Percentiles rank a stretch among this genome's conserved stretches.
phyloP scores from a whole-genome alignment of 1,284 basidiomycete species.

The Neolentinus lepideus region DNA sequence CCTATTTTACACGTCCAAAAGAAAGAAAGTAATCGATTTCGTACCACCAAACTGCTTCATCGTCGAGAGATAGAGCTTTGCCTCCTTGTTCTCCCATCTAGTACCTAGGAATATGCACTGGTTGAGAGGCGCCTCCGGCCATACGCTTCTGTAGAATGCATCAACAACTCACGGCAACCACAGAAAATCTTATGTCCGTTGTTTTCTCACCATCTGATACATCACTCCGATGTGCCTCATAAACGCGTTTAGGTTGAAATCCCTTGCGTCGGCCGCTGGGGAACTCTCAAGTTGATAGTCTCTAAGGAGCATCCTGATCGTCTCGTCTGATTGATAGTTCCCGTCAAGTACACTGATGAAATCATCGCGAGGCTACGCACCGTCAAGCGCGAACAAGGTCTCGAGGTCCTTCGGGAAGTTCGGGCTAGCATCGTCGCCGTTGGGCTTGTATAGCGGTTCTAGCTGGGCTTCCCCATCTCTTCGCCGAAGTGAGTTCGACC shows the following conservation, averaged over 20 bases:
- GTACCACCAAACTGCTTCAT: background rate
- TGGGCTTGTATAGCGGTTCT: background rate
- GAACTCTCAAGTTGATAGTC: background rate
- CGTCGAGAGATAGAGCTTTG: background rate
- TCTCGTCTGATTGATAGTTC: background rate
- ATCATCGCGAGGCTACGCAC: background rate
- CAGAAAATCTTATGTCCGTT: background rate
- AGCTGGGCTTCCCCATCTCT: background rate
- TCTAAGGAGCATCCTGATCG: background rate
- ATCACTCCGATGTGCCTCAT: background rate
- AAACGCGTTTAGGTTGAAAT: background rate
- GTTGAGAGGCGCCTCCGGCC: background rate
- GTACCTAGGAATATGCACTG: background rate
- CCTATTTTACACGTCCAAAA: no score
- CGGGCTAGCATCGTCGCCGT: background rate
- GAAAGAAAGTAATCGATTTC: background rate
- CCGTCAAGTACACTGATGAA: background rate
- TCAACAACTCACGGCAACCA: background rate
- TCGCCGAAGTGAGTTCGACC: background rate
- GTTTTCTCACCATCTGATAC: constrained; percentile 1
- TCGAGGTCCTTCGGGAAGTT: background rate
- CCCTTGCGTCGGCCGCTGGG: background rate
- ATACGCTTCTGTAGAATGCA: background rate
- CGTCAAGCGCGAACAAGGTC: background rate
- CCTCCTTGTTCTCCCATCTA: background rate